Evolutionary conservation across 1,139 yeast species (phyloP), one percentile per base, ranked within the genome.

Genomic region (Candida glucosophila): DNA sequence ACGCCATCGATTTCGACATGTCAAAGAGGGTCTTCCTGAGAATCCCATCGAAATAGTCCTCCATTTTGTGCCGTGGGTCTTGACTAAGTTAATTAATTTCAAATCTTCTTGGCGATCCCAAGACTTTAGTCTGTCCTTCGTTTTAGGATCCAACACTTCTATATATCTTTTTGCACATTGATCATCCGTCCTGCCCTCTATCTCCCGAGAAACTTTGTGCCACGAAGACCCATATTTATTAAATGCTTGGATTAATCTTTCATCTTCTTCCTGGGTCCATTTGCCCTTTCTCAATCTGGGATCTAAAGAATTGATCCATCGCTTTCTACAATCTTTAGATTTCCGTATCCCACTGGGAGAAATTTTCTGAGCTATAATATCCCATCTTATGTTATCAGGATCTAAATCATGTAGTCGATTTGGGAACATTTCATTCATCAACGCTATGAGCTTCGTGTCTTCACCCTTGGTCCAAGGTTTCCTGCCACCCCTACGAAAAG

Each of bases 1-100:
- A 38, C 96, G 67, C 95, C 95, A 88, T 33, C 95, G 64, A 51
- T 88, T 88, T 34, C 97, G 62, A 46, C 96, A 86, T 0, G 95
- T 85, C 30, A 88, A 63, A 32, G 93, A 79, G 2, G 96, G 94
- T 29, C 97, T 59, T 24, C 90, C 81, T 22, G 70, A 67, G 63
- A 88, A 73, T 25, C 72, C 77, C 25, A 57, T 48, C 2, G 94
- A 74, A 3, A 88, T 80, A 2, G 80, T 74, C 39, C 93, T 68
- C 97, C 97, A 88, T 48, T 81, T 80, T 0, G 95, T 82, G n/a
- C 96, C 96, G 44, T 76, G 70, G 16, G 52, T 49, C 39, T 76
- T 73, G 14, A 85, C 88, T 39, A 75, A 68, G 23, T 66, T 62
- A 20, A 85, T 71, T 32, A 88, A 58, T 29, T 58, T 52, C 22